Conservation (phyloP, 2,329 filamentous ascomycete genomes). For the Didymella arachidicola region DNA sequence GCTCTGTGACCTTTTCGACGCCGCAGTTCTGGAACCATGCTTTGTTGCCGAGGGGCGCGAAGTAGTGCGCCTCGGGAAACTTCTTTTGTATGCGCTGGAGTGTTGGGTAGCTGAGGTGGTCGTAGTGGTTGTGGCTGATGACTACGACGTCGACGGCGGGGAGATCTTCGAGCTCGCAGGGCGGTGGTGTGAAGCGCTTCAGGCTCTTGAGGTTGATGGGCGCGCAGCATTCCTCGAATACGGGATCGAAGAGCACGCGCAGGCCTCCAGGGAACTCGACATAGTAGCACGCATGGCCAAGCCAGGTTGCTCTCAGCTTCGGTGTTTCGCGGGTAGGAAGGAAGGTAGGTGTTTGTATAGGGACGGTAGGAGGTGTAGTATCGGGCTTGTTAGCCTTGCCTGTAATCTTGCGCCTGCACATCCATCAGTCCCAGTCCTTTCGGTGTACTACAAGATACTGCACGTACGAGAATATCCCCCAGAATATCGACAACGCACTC, state of each 20-base stretch:
- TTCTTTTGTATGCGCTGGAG: constrained; percentile 73
- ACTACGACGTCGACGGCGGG: constrained; percentile 76
- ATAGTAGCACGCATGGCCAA: constrained; percentile 93
- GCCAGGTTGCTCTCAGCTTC: constrained; percentile 85
- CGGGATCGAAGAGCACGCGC: constrained; percentile 90
- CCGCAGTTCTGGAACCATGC: constrained; percentile 79
- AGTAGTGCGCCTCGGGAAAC: constrained; percentile 84
- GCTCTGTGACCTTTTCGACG: constrained; percentile 79
- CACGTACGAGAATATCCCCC: constrained; percentile 51
- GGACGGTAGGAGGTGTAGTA: constrained; percentile 70
- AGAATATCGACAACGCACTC: constrained; percentile 43
- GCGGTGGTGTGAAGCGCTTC: constrained; percentile 78
- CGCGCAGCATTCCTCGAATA: constrained; percentile 87
- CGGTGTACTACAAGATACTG: too few relatives aligned
- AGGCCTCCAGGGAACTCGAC: constrained; percentile 88
- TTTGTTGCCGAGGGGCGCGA: constrained; percentile 83
- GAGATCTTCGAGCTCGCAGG: constrained; percentile 79
- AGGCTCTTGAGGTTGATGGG: constrained; percentile 75
- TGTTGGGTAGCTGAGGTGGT: constrained; percentile 82
- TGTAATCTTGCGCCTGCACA: constrained; percentile 54
- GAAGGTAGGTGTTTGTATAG: constrained; percentile 72
- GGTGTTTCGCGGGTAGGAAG: constrained; percentile 65
- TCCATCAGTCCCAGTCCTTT: not conserved
- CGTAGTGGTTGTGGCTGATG: constrained; percentile 92
- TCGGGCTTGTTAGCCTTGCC: constrained; percentile 65